These are phyloP conservation scores for Haplosporangium gracile DNA, from an alignment of 192 early-diverging fungal genomes.

Conservation along the genomic window DNA sequence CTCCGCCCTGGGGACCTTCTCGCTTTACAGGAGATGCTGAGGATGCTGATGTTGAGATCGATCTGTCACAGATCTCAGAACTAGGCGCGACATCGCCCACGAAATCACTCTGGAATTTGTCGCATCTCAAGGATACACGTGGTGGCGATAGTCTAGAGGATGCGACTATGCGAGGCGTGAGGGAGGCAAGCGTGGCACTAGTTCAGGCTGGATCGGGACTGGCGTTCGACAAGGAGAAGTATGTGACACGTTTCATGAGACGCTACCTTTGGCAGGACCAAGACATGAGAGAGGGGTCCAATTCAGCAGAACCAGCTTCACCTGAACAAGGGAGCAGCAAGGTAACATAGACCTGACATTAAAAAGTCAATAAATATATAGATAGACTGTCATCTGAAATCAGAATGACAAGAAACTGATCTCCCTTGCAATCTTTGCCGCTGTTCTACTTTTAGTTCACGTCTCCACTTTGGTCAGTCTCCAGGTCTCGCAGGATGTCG, in stretches of 20 bases:
- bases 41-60: neutral
- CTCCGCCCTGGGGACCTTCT: conserved; percentile 49
- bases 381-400: neutral
- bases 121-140: conserved; percentile 29
- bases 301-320: neutral
- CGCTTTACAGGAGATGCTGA: conserved; percentile 18
- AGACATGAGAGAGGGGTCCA: neutral
- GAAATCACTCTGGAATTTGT: conserved; percentile 38
- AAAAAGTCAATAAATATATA: neutral
- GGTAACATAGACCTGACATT: conserved; percentile 33
- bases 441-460: conserved; percentile 11
- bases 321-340: conserved; percentile 11
- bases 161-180: neutral
- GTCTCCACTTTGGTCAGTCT: conserved; percentile 42
- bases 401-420: neutral
- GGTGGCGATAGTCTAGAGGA: neutral
- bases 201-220: neutral
- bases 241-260: conserved; percentile 27
- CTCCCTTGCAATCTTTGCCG: neutral
- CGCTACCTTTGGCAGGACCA: neutral
- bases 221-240: conserved; percentile 20
- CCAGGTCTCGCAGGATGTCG: conserved; percentile 18
- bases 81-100: conserved; percentile 4
- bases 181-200: neutral
- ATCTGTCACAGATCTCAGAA: conserved; percentile 28